Evolutionary conservation across 495 filamentous ascomycete species (phyloP), one percentile per base, ranked within the genome.

Genomic region (Stereocaulon alpinum): DNA sequence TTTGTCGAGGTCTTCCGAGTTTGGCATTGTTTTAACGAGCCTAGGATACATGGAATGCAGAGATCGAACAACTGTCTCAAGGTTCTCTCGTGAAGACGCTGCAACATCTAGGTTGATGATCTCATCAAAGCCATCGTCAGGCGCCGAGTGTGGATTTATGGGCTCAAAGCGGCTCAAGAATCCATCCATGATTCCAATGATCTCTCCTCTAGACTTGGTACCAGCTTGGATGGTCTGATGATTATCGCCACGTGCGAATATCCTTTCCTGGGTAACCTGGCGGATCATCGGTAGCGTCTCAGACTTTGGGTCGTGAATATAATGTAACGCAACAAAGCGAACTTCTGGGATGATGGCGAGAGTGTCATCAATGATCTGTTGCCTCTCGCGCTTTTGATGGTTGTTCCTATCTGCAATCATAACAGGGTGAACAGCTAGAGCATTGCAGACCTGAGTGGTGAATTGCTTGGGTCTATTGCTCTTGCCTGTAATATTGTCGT

Each of bases 331-430:
- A n/a, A 98, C 86, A 44, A 94, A 84, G 17, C 78, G 79, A 6
- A 85, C 84, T 20, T 83, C 73, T 0, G 76, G 76, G 58, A 86
- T 68, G 30, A 79, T 74, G 4, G 74, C 68, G 48, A 76, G 76
- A 43, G 95, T 74, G 64, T 97, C 93, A 5, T 82, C 79, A 63
- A 98, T 86, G 18, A 98, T 74, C 72, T 96, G 92, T 60, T 86
- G 75, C 41, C 93, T 81, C 71, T 98, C 93, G 30, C 89, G 89
- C 58, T 74, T 83, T 71, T 89, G 84, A 58, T 95, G 91, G 65
- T 95, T 98, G 73, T 98, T 98, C 4, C 92, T 79, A 69, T 98
- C 93, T 14, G 93, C 89, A 68, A 95, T 86, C 40, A 95, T 89
- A 2, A 85, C 93, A 0, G 86, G 80, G 41, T 76, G 67, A 0